A percentile compares a stretch with the other conserved stretches of the same genome.
phyloP scores from a whole-genome alignment of 2,329 filamentous ascomycete species.

The Penicillium polonicum region DNA sequence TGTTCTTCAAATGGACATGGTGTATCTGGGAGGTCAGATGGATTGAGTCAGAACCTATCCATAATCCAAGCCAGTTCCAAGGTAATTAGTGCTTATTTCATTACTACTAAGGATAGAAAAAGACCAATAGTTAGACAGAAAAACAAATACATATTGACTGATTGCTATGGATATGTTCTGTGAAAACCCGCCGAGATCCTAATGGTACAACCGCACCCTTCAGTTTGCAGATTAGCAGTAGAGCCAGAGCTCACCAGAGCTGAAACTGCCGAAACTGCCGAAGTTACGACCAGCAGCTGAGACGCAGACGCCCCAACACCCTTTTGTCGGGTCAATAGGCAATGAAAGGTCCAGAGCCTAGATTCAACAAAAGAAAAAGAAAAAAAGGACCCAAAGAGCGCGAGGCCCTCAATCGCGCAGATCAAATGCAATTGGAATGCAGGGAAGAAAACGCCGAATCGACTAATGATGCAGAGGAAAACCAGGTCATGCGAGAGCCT shows the following conservation, averaged over 20 bases:
- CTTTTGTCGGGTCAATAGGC: conserved; percentile 2
- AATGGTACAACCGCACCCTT: conserved; percentile 17
- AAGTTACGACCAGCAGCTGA: conserved; percentile 19
- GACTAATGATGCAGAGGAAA: conserved; percentile 24
- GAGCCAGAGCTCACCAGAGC: neutral
- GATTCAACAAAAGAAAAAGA: neutral
- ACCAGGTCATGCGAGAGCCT: conserved; percentile 10
- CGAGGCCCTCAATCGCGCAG: neutral
- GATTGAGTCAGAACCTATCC: neutral
- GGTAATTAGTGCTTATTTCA: neutral
- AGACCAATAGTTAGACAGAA: neutral
- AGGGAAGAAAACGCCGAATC: conserved; percentile 18
- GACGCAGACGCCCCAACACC: conserved; percentile 14
- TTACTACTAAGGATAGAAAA: neutral
- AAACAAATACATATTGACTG: conserved; percentile 14
- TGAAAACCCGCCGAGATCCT: conserved; percentile 12
- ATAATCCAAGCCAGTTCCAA: neutral
- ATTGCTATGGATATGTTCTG: conserved; percentile 21
- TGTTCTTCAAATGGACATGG: neutral
- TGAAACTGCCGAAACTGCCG: conserved; percentile 7
- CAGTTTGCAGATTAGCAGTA: conserved; percentile 10
- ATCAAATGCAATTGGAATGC: conserved; percentile 16
- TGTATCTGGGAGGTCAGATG: neutral
- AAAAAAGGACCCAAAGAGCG: neutral
- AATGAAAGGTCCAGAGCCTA: conserved; percentile 9